phyloP scores from a whole-genome alignment of 2,329 filamentous ascomycete genomes.

The Fusarium sterilihyphosum region DNA sequence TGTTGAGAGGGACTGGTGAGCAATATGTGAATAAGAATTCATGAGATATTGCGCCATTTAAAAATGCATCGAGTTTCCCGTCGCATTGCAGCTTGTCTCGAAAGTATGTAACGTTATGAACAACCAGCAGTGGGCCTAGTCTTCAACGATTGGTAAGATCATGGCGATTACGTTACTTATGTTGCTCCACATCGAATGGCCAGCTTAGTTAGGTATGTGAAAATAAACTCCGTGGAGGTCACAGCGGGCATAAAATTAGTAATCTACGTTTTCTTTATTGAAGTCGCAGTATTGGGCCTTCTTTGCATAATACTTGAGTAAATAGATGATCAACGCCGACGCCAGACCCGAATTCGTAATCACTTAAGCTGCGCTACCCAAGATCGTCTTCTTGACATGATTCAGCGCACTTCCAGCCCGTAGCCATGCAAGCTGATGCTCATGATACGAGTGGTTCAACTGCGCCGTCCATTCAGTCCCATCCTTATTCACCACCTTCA shows the following conservation, averaged over 20 bases:
- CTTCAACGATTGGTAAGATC: background rate
- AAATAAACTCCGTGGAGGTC: background rate
- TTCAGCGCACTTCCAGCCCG: slow-evolving; percentile 25
- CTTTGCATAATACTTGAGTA: too few relatives aligned
- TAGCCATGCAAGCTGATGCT: slow-evolving; percentile 18
- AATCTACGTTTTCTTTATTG: rapidly evolving
- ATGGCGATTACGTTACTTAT: background rate
- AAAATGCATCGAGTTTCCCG: background rate
- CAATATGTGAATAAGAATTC: rapidly evolving
- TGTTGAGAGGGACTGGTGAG: rapidly evolving
- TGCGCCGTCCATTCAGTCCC: slow-evolving; percentile 13
- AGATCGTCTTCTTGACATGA: slow-evolving; percentile 5
- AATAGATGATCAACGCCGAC: background rate
- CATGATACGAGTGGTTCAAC: slow-evolving; percentile 22
- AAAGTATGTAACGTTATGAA: background rate
- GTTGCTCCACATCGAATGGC: background rate
- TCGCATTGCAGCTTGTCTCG: background rate
- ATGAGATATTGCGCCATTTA: too few relatives aligned
- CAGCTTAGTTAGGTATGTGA: too few relatives aligned
- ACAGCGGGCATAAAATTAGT: background rate
- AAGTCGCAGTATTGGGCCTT: background rate
- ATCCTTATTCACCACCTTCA: slow-evolving; percentile 2
- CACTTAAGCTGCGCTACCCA: background rate
- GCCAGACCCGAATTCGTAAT: rapidly evolving
- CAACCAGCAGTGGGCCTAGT: background rate